Percentiles rank a stretch among this genome's conserved stretches.
phyloP scores from a whole-genome alignment of 352 stramenopile genomes.

The Pythium aristosporum region DNA sequence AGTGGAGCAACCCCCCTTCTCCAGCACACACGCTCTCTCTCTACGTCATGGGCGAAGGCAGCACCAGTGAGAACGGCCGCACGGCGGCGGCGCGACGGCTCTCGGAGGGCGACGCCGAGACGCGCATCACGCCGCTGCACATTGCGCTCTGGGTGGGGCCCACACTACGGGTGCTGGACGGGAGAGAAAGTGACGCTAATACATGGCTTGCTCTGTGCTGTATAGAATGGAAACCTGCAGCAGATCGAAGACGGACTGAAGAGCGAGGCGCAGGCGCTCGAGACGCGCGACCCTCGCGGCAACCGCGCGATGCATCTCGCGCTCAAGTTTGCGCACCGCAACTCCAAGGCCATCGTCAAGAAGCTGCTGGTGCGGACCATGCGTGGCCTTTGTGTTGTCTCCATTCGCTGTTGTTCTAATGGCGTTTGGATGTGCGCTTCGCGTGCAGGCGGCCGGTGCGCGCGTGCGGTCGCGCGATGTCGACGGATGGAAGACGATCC shows the following conservation, averaged over 20 bases:
- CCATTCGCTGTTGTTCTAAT: not conserved
- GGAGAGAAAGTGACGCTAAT: not conserved
- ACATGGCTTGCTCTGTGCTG: not conserved
- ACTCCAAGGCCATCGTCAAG: slow-evolving; percentile 54
- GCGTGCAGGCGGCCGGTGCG: slow-evolving; percentile 45
- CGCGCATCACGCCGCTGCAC: slow-evolving; percentile 42
- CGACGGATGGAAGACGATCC: slow-evolving; percentile 62
- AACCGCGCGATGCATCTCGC: slow-evolving; percentile 67
- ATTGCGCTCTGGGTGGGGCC: slow-evolving; percentile 57
- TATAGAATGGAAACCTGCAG: slow-evolving; percentile 57
- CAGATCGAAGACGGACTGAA: slow-evolving; percentile 47
- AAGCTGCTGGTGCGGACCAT: slow-evolving; percentile 39
- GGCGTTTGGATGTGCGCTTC: not conserved
- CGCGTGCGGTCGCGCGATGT: slow-evolving; percentile 61
- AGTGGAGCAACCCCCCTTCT: not conserved
- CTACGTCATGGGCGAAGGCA: not conserved
- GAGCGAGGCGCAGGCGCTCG: slow-evolving; percentile 32
- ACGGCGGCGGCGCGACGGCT: not conserved
- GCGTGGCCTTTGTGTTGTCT: not conserved
- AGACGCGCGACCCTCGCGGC: slow-evolving; percentile 50
- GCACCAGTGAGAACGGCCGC: not conserved
- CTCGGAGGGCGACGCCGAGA: not conserved
- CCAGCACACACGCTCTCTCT: not conserved
- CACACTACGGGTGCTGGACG: not conserved
- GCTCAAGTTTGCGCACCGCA: slow-evolving; percentile 65